Base-by-base conservation (phyloP, 495 filamentous ascomycete species). In the Hyphodiscus hymeniophilus region DNA sequence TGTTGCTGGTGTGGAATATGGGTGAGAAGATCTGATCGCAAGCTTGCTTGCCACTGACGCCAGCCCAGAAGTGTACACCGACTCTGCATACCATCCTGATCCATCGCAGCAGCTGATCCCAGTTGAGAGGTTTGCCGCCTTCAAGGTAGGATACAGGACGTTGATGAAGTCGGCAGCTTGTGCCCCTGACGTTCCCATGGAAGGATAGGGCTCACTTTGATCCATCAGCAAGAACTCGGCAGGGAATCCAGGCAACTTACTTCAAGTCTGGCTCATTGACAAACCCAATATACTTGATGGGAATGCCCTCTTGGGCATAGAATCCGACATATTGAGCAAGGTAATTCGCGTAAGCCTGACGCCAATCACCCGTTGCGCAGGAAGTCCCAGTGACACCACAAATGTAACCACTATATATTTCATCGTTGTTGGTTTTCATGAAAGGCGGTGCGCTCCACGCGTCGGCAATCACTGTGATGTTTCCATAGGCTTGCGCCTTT, bases 371-470 rank as follows among this genome's bases (percentile, higher is more conserved):
- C 3, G 61, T 63, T 0, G 62, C 52, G 54, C 74, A 78, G 7
- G 57, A 54, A 6, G 68, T 55, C 4, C 64, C 65, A 1, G 66
- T 60, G 1, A 74, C 68, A 16, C 75, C 68, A 58, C 77, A 79
- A 22, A 74, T 55, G 40, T 66, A 71, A 11, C 68, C 67, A 38
- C 71, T 64, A 32, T 63, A 5, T 7, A 20, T 18, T 18, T 41
- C 60, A 20, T 61, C 53, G 12, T 61, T 57, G 51, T 71, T 74
- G 5, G 71, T 76, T 58, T 79, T 80, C 75, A 80, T 78, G 61
- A 69, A 80, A 0, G 68, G 73, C 0, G 73, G 73, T 0, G 74
- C 75, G 24, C 63, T 70, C 75, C 75, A 79, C 0, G 76, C 75
- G 60, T 81, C 59, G 2, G 60, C 73, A 50, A 77, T 78, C 42